phyloP scores from a whole-genome alignment of 2,329 filamentous ascomycete species.

The Botryosphaeria agaves region DNA sequence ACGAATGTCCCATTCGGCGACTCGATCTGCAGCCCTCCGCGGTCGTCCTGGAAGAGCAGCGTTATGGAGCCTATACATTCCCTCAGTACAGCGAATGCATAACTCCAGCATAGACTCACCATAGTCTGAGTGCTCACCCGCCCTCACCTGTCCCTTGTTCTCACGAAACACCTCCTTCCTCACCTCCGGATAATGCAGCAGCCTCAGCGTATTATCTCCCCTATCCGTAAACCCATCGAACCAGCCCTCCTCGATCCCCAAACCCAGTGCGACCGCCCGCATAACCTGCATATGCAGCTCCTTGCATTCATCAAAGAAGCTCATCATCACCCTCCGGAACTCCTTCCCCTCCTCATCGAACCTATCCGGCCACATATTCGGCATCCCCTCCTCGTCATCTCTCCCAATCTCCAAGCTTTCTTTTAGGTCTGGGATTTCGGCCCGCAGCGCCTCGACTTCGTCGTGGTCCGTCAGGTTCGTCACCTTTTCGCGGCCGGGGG shows the following conservation, averaged over 20 bases:
- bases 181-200: conserved; percentile 64
- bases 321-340: conserved; percentile 57
- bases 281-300: conserved; percentile 60
- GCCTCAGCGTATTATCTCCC: conserved; percentile 51
- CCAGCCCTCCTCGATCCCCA: conserved; percentile 52
- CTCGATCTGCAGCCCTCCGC: conserved; percentile 42
- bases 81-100: background rate
- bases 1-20: conserved; percentile 64
- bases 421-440: conserved; percentile 36
- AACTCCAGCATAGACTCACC: conserved; percentile 13
- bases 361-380: conserved; percentile 62
- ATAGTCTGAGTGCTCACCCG: conserved; percentile 62
- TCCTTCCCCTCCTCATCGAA: conserved; percentile 34
- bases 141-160: conserved; percentile 53
- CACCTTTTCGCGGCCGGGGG: conserved; percentile 49
- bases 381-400: conserved; percentile 40
- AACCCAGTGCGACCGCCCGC: conserved; percentile 68
- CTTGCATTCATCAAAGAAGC: conserved; percentile 62
- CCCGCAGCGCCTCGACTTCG: conserved; percentile 42
- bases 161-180: conserved; percentile 44
- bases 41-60: conserved; percentile 35
- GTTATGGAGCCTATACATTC: conserved; percentile 26
- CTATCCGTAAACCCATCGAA: conserved; percentile 61
- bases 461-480: conserved; percentile 35
- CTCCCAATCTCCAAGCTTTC: conserved; percentile 44